A percentile compares a stretch with the other conserved stretches of the same genome.
Conservation (phyloP, 1,284 basidiomycete species). For the Boletus albobrunnescens region DNA sequence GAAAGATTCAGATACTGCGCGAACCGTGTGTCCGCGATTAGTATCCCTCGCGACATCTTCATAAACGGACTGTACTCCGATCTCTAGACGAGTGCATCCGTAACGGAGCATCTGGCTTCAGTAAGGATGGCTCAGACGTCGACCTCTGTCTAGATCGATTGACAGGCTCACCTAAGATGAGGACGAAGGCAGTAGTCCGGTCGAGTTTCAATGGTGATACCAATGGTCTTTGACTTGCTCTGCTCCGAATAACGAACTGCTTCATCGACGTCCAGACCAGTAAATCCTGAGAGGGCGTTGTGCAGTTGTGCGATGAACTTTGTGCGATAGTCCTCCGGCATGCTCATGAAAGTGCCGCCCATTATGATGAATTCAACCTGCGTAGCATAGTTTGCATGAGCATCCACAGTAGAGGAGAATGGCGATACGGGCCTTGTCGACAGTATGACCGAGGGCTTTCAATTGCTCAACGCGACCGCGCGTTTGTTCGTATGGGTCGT, state of each 20-base stretch:
- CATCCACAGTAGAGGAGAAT: background rate
- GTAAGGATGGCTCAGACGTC: background rate
- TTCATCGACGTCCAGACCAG: constrained; percentile 91
- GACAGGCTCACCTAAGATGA: constrained; percentile 68
- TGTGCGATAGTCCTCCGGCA: constrained; percentile 93
- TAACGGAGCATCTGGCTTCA: constrained; percentile 96
- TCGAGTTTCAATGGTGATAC: constrained; percentile 98
- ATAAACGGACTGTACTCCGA: constrained; percentile 98
- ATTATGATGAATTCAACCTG: constrained; percentile 98
- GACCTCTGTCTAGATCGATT: background rate
- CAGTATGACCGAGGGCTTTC: constrained; percentile 90
- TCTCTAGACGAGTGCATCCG: constrained; percentile 96
- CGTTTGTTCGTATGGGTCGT: constrained; percentile 99
- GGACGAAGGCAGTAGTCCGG: constrained; percentile 98
- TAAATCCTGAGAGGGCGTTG: constrained; percentile 94
- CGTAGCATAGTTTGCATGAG: background rate
- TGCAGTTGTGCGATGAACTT: constrained; percentile 96
- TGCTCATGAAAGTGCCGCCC: constrained; percentile 99
- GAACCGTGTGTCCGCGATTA: constrained; percentile 97
- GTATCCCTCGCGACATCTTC: constrained; percentile 99
- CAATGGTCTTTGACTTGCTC: constrained; percentile 97
- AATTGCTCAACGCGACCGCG: constrained; percentile 93
- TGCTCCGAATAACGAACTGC: constrained; percentile 96
- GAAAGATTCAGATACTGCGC: constrained; percentile 95
- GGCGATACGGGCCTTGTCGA: constrained; percentile 76